Evolutionary conservation across 768 basidiomycete genomes (phyloP), one percentile per base, ranked within the genome.

Genomic region (Kwoniella newhampshirensis): DNA sequence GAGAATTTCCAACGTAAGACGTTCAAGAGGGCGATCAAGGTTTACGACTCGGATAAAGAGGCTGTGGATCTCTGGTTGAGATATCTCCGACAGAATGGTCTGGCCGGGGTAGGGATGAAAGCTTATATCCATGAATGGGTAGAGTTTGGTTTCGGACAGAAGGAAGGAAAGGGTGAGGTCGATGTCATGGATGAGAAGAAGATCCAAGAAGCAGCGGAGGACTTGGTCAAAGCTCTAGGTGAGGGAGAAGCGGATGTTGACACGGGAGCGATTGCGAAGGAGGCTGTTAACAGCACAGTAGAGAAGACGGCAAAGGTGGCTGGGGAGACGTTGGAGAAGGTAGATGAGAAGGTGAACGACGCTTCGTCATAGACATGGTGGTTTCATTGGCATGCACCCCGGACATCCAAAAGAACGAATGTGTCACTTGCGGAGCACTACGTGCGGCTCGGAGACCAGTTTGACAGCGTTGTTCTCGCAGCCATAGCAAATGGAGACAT

Each of bases 1-100:
- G 92, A 98, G 80, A 98, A 97, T 77, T 98, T 94, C 74, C 87
- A 91, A 74, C 80, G 89, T 25, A 83, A 80, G 67, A 85, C 86
- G 51, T 88, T 93, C 71, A 89, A 88, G 70, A 83, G 93, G 11
- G 82, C 83, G 36, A 84, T 98, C 78, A 93, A 91, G 77, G 88
- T 91, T 0, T 98, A 84, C 82, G 94, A 98, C 76, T 84, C 91
- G 17, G 82, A 92, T 68, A 79, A 82, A 2, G 84, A 86, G 64
- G 85, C 90, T 4, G 81, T 98, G 11, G 83, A 87, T 26, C 80
- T 84, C 58, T 96, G 88, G 89, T 77, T 90, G 51, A 78, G 81
- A 63, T 98, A 94, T 70, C 74, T 98, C 36, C 78, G 84, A 64
- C 80, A 80, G 61, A 86, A 97, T 76, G 81, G 83, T 40, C 75